Base-by-base conservation (phyloP, 2,329 filamentous ascomycete species). In the Hypoxylon sp. region DNA sequence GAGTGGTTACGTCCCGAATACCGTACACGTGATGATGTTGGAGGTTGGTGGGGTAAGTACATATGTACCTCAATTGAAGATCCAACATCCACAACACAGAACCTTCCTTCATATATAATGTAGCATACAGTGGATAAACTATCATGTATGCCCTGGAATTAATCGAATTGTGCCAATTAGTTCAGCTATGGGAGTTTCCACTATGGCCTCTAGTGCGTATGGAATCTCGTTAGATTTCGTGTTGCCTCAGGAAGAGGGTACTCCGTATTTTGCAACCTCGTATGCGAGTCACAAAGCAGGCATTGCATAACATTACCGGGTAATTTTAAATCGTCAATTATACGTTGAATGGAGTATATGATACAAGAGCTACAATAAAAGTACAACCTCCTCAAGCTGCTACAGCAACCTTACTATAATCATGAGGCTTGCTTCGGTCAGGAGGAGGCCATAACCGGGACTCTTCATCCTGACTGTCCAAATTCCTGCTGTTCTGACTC, bases 401-500 rank as follows among this genome's bases (percentile, higher is more conserved):
- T 7, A 5, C 21, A 13, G 57, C n/a, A 36, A 45, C 28, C 17
- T 28, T 50, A 14, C 46, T 41, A 6, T 43, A 49, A 5, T 19
- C 34, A 30, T 34, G 38, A 38, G 21, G 9, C 55, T 60, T 63
- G 14, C 17, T 56, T n/a, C 58, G 23, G 3, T 59, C 52, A 7
- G 46, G 36, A 17, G 43, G 45, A 19, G 57, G 46, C 68, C 68
- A 68, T 13, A 70, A 34, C 41, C 56, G 43, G 3, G 65, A 61
- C 23, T 70, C 68, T 25, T 70, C 68, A 9, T 68, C 65, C 9
- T 58, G 53, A 13, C 53, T 62, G 9, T 60, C 57, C 17, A 60
- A 21, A 36, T 46, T 52, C 41, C 56, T 60, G 23, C 43, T 65
- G 50, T 19, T 28, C 2, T 43, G 30, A 19, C 51, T 52, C 1